Conservation (phyloP, 1,139 yeast species). For the Hyphopichia wangnamkhiaoensis region DNA sequence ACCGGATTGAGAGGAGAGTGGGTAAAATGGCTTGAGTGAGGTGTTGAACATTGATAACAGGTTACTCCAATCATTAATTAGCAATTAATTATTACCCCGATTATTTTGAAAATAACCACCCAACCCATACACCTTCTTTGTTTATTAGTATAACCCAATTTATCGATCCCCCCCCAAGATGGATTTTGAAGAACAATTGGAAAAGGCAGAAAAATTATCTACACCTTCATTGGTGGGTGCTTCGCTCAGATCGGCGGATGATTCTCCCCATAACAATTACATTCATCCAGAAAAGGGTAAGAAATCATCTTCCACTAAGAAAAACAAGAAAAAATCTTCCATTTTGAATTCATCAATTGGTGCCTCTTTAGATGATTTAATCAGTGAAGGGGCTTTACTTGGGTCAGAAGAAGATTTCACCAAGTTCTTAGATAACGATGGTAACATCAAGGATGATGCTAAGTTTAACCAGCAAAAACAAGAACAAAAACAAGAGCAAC, state of each 20-base stretch:
- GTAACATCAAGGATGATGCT: constrained; percentile 51
- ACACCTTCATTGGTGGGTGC: constrained; percentile 62
- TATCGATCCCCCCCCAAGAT: constrained; percentile 19
- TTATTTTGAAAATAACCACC: background rate
- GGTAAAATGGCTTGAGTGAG: no score
- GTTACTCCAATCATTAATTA: no score
- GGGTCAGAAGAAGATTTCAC: constrained; percentile 60
- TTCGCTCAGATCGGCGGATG: constrained; percentile 54
- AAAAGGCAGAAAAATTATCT: constrained; percentile 49
- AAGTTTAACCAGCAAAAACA: constrained; percentile 16
- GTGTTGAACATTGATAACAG: no score
- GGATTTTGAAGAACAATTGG: constrained; percentile 59
- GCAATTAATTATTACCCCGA: no score
- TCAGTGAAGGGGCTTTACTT: constrained; percentile 60
- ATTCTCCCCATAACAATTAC: constrained; percentile 47
- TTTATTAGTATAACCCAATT: background rate
- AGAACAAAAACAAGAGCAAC: background rate
- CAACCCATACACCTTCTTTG: background rate
- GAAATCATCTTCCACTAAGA: constrained; percentile 17
- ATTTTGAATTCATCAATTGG: constrained; percentile 22
- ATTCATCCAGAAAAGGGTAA: constrained; percentile 46
- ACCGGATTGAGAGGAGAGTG: no score
- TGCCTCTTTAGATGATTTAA: constrained; percentile 57
- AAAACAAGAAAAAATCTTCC: constrained; percentile 13
- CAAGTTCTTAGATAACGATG: constrained; percentile 51